Evolutionary conservation across 495 filamentous ascomycete species (phyloP).

Genomic region (Articulospora tetracladia): DNA sequence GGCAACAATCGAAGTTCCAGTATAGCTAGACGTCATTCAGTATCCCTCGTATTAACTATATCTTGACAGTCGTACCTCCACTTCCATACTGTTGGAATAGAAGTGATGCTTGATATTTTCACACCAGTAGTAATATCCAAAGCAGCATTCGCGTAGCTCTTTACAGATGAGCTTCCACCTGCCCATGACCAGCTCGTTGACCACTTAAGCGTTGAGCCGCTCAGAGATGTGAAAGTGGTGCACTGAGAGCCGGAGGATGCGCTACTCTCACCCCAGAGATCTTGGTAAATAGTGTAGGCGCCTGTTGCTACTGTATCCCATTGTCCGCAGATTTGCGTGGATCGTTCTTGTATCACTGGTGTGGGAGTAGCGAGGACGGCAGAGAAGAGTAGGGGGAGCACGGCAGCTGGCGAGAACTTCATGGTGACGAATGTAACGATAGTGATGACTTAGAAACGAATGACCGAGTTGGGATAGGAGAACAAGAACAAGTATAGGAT

Average conservation of each 20-base stretch:
- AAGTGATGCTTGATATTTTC: slow-evolving; percentile 42
- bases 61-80: slow-evolving; percentile 40
- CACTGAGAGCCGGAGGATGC: slow-evolving; percentile 56
- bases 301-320: slow-evolving; percentile 40
- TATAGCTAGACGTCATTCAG: slow-evolving; percentile 42
- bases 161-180: slow-evolving; percentile 49
- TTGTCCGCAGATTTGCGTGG: slow-evolving; percentile 45
- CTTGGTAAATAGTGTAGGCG: slow-evolving; percentile 49
- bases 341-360: slow-evolving; percentile 35
- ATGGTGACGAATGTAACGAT: neutral
- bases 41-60: neutral
- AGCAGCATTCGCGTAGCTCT: slow-evolving; percentile 57
- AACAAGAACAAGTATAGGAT: too few species aligned
- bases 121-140: slow-evolving; percentile 38
- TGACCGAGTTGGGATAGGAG: too few species aligned
- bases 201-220: slow-evolving; percentile 47
- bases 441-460: too few species aligned
- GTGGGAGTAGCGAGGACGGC: slow-evolving; percentile 36
- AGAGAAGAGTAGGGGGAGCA: slow-evolving; percentile 26
- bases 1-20: slow-evolving; percentile 49
- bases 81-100: slow-evolving; percentile 47
- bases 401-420: slow-evolving; percentile 8
- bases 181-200: slow-evolving; percentile 55
- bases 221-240: slow-evolving; percentile 45
- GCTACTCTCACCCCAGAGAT: slow-evolving; percentile 45